Base-by-base conservation (phyloP, 2,329 filamentous ascomycete species). In the Trichophyton equinum region DNA sequence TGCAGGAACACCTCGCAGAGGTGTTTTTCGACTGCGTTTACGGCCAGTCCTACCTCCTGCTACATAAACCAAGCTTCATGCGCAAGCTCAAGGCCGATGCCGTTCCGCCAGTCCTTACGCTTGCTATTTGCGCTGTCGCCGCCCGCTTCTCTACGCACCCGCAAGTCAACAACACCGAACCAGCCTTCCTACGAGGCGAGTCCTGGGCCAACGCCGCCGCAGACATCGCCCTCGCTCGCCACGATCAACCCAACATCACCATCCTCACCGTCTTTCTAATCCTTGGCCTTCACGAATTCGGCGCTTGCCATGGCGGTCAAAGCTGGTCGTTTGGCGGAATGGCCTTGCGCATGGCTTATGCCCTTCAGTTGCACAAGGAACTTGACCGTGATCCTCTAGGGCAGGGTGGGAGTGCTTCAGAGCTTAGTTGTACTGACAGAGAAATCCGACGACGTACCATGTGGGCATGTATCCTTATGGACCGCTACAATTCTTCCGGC, bases 401-500 rank as follows among this genome's bases (percentile, higher is more conserved):
- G n/a, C 78, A 80, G n/a, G 82, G 82, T 46, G 80, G 81, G 20
- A 71, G 68, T 18, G 78, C 81, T 11, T 80, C 81, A 1, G 83
- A 87, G 64, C 81, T 94, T 59, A 96, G 90, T 70, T 94, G 94
- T 67, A 90, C 91, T 15, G 94, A 97, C 72, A 86, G 90, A 30
- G 94, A 99, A 72, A 96, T 97, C 60, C 83, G 94, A 63, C 80
- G 94, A 66, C 83, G 94, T 61, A 94, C 91, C 1, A 97, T 99
- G 92, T 99, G 94, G 94, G 89, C 91, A 11, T 97, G 92, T 71
- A 96, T 96, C 69, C 74, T 96, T 61, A 96, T 97, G 91, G 94
- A 99, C 71, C 85, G 92, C 0, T 96, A 96, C 78, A 96, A 95
- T 74, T 96, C 92, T 0, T 96, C 91, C 1, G 92, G 94, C 1